Evolutionary conservation across 2,329 filamentous ascomycete species (phyloP).

Genomic region (Pseudogymnoascus sp.): DNA sequence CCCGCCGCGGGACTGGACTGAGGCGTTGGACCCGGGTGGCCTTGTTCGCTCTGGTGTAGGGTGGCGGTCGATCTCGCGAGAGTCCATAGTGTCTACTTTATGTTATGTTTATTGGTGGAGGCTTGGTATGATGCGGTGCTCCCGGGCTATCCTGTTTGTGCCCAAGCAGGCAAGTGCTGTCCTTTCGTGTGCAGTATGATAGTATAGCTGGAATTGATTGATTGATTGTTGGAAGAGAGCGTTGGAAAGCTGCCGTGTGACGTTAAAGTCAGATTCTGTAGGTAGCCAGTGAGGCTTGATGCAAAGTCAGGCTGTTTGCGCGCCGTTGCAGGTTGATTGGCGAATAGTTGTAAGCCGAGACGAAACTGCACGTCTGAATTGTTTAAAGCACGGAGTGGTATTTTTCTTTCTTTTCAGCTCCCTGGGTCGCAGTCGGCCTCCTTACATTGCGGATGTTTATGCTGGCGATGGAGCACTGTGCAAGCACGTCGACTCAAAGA

Average conservation of each 20-base stretch:
- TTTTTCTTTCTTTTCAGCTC: slow-evolving; percentile 7
- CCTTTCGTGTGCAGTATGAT: background rate
- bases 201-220: background rate
- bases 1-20: background rate
- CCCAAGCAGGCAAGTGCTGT: background rate
- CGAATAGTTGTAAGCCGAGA: background rate
- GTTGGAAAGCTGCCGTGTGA: background rate
- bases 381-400: background rate
- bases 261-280: background rate
- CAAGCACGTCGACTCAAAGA: slow-evolving; percentile 1
- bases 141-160: background rate
- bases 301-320: background rate
- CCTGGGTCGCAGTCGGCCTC: background rate
- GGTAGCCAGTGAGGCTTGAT: slow-evolving; percentile 2
- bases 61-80: background rate
- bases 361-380: background rate
- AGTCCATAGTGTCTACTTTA: background rate
- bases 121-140: background rate
- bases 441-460: slow-evolving; percentile 9
- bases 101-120: slow-evolving; percentile 2
- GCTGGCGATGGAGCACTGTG: slow-evolving; percentile 1
- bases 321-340: slow-evolving; percentile 5
- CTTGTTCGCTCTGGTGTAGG: slow-evolving; percentile 6
- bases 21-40: slow-evolving; percentile 1
- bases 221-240: background rate